Evolutionary conservation across 768 basidiomycete genomes (phyloP).

Genomic region (Lanmaoa pseudosensibilis): DNA sequence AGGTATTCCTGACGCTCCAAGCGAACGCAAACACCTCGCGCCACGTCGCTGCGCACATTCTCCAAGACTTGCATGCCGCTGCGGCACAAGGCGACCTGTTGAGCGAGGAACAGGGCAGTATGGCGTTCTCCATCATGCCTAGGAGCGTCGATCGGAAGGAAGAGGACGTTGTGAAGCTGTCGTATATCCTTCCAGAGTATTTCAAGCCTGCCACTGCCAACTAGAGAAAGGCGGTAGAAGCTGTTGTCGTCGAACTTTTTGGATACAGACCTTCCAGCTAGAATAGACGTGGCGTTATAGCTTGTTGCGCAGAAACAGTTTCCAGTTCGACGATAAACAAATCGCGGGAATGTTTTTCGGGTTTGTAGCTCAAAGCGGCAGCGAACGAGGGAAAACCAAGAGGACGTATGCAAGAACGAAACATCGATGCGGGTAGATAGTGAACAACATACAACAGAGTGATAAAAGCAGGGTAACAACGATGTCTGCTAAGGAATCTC

Average conservation of each 20-base stretch:
- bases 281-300: too few species aligned
- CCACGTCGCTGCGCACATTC: constrained; percentile 65
- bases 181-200: constrained; percentile 77
- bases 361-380: not conserved
- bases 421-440: constrained; percentile 2
- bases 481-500: not conserved
- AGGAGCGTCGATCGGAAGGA: constrained; percentile 49
- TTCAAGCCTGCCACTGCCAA: constrained; percentile 38
- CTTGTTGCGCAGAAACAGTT: too few species aligned
- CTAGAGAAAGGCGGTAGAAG: not conserved
- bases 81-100: constrained; percentile 59
- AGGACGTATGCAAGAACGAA: not conserved
- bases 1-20: constrained; percentile 86
- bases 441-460: constrained; percentile 19
- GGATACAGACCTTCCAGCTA: too few species aligned
- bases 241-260: not conserved
- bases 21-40: constrained; percentile 87
- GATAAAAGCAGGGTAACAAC: constrained; percentile 5
- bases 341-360: too few species aligned
- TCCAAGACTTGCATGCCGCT: constrained; percentile 66
- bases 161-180: constrained; percentile 67
- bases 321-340: too few species aligned
- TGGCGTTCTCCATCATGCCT: constrained; percentile 87
- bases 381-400: not conserved
- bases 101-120: constrained; percentile 72